Evolutionary conservation across 495 filamentous ascomycete genomes (phyloP).

Genomic region (Annulohypoxylon moriforme): DNA sequence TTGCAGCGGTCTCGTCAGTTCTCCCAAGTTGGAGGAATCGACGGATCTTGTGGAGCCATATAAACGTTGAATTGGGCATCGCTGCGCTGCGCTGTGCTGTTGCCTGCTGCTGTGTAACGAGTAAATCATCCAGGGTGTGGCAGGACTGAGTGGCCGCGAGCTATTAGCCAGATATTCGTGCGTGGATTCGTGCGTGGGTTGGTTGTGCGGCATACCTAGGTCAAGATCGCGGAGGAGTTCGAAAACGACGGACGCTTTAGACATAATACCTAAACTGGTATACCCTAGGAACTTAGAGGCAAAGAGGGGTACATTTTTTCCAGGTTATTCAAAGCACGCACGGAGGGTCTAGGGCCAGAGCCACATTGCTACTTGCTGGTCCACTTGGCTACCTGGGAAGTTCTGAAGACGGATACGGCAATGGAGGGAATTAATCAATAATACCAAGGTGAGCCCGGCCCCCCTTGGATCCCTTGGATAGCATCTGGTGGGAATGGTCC

Average conservation of each 20-base stretch:
- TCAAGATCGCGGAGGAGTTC: constrained; percentile 29
- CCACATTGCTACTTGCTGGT: constrained; percentile 41
- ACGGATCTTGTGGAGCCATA: constrained; percentile 44
- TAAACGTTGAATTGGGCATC: constrained; percentile 37
- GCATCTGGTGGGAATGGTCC: constrained; percentile 26
- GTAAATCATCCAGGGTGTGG: constrained; percentile 31
- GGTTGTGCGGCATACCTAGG: constrained; percentile 43
- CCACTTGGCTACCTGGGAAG: constrained; percentile 31
- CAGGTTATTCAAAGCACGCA: constrained; percentile 17
- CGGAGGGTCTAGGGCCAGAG: constrained; percentile 37
- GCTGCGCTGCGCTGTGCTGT: constrained; percentile 32
- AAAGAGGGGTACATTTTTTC: constrained; percentile 40
- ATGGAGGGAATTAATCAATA: constrained; percentile 35
- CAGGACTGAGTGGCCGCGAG: constrained; percentile 33
- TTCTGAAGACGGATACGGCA: constrained; percentile 34
- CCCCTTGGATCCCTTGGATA: constrained; percentile 15
- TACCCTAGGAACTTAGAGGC: constrained; percentile 36
- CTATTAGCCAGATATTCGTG: constrained; percentile 45
- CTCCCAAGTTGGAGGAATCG: constrained; percentile 35
- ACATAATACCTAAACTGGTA: constrained; percentile 39
- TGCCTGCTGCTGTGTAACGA: constrained; percentile 40
- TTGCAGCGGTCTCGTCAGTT: constrained; percentile 25
- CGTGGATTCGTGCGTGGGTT: too few relatives aligned
- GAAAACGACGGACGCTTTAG: constrained; percentile 22
- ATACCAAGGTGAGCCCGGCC: constrained; percentile 21